These are phyloP conservation scores for Plasmodium berghei DNA, from an alignment of 169 alveolate genomes.

Conservation along the genomic window DNA sequence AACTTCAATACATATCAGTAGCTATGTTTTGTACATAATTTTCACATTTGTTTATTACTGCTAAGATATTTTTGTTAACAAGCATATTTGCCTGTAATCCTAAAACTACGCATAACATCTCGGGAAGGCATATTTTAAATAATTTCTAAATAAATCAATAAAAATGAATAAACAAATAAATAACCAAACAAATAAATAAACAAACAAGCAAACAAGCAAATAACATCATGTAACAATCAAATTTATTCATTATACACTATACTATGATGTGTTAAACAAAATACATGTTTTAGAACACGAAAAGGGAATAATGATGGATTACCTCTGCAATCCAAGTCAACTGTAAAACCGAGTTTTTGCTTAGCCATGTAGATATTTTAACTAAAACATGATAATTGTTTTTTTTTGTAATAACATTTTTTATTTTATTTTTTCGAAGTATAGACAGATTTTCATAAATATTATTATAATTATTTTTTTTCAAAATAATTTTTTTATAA, in stretches of 20 bases:
- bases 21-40: background rate
- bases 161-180: slow-evolving; percentile 1
- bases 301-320: too few relatives aligned
- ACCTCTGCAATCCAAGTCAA: slow-evolving; percentile 69
- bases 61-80: slow-evolving; percentile 29
- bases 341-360: slow-evolving; percentile 56
- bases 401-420: slow-evolving; percentile 6
- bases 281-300: background rate
- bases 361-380: slow-evolving; percentile 70
- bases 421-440: background rate
- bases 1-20: background rate
- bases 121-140: slow-evolving; percentile 71
- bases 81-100: slow-evolving; percentile 72
- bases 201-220: background rate
- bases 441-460: background rate
- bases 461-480: slow-evolving; percentile 2
- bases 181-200: background rate
- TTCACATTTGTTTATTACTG: slow-evolving; percentile 27
- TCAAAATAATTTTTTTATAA: slow-evolving; percentile 10
- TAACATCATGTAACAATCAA: too few relatives aligned
- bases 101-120: slow-evolving; percentile 42
- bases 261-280: background rate
- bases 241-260: too few relatives aligned
- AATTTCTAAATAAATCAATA: slow-evolving; percentile 13
- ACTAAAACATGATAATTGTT: slow-evolving; percentile 25